Evolutionary conservation across 1,284 basidiomycete species (phyloP).

Genomic region (Boletus semigastroideus): DNA sequence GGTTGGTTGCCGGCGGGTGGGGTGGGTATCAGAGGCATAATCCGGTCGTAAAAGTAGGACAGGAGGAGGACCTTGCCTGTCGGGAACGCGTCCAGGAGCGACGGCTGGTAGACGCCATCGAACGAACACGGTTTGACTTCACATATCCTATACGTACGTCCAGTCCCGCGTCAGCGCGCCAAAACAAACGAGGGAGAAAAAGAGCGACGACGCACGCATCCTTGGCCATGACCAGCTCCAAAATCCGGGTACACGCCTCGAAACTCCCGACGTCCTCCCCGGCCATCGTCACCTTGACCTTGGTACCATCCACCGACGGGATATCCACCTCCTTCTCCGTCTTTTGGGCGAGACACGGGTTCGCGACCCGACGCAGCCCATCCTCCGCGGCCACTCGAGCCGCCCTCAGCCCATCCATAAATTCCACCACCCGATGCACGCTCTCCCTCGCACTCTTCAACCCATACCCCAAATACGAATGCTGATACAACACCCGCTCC

Average conservation of each 20-base stretch:
- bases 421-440: constrained; percentile 89
- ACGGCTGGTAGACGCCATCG: constrained; percentile 96
- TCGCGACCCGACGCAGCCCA: constrained; percentile 37
- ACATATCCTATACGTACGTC: constrained; percentile 61
- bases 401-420: constrained; percentile 63
- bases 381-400: constrained; percentile 10
- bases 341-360: constrained; percentile 81
- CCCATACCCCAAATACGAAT: constrained; percentile 96
- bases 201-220: constrained; percentile 72
- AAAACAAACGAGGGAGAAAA: neutral
- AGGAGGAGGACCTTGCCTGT: constrained; percentile 79
- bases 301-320: constrained; percentile 53
- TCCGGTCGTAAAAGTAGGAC: constrained; percentile 97
- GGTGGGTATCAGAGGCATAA: constrained; percentile 71
- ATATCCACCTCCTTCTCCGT: constrained; percentile 69
- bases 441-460: constrained; percentile 87
- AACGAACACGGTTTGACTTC: constrained; percentile 93
- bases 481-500: constrained; percentile 83
- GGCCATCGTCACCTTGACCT: constrained; percentile 75
- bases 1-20: constrained; percentile 13
- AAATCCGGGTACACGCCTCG: constrained; percentile 80
- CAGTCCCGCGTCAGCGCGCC: constrained; percentile 7
- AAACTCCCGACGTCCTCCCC: constrained; percentile 81
- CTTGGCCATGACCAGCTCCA: constrained; percentile 95
- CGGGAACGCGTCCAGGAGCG: constrained; percentile 87